Evolutionary conservation across 2,329 filamentous ascomycete species (phyloP).

Genomic region (Trichoderma afroharzianum): DNA sequence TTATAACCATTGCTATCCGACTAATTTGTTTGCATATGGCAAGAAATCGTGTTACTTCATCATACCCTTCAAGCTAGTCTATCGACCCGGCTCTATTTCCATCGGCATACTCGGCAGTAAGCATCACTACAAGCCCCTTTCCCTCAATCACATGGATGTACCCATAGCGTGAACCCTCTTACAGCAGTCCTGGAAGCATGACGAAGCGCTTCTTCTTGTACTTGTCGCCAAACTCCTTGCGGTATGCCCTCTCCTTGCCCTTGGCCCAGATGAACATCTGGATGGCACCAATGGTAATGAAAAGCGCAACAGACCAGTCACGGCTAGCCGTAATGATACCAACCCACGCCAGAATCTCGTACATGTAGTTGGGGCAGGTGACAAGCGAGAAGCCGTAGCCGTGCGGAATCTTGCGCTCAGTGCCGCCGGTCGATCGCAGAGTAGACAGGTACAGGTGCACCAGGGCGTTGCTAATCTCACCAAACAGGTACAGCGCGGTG

Average conservation of each 20-base stretch:
- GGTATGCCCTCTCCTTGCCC: conserved; percentile 88
- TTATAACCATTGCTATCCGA: background rate
- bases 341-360: conserved; percentile 82
- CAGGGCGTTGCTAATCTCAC: conserved; percentile 75
- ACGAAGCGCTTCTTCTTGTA: conserved; percentile 93
- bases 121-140: background rate
- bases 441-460: conserved; percentile 76
- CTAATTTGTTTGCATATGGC: background rate
- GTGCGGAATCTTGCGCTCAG: conserved; percentile 80
- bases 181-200: conserved; percentile 77
- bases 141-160: background rate
- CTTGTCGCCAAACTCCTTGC: conserved; percentile 84
- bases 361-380: conserved; percentile 97
- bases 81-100: background rate
- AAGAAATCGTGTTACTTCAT: background rate
- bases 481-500: conserved; percentile 67
- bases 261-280: conserved; percentile 87
- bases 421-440: conserved; percentile 74
- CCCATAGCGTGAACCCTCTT: conserved; percentile 23
- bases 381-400: conserved; percentile 83
- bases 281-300: conserved; percentile 65
- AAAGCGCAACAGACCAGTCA: conserved; percentile 73
- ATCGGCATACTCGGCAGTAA: background rate
- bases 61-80: background rate
- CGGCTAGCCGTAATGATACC: conserved; percentile 77